Percentiles rank a stretch among this genome's conserved stretches.
Conservation (phyloP, 306 rosid species). For the Castanospermum australe region DNA sequence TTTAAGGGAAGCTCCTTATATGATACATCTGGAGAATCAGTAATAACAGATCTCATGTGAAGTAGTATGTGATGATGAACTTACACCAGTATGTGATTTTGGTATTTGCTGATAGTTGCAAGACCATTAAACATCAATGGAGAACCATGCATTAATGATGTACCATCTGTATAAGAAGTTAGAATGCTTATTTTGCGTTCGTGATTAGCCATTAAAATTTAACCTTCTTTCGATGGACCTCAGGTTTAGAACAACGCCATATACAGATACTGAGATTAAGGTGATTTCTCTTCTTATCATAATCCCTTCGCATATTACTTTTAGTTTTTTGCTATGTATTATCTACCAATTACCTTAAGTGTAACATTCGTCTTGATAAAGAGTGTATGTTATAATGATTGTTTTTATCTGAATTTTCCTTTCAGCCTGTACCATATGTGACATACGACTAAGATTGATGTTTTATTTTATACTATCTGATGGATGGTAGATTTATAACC, state of each 20-base stretch:
- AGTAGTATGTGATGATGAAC: background rate
- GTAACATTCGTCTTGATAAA: background rate
- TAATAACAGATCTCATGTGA: background rate
- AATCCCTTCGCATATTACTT: background rate
- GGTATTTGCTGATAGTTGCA: slow-evolving; percentile 13
- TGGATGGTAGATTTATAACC: background rate
- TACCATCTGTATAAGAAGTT: slow-evolving; percentile 13
- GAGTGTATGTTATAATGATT: background rate
- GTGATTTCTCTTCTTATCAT: slow-evolving; percentile 35
- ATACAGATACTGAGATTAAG: slow-evolving; percentile 88
- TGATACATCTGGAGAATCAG: background rate
- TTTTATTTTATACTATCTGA: slow-evolving; percentile 5
- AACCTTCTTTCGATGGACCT: slow-evolving; percentile 24
- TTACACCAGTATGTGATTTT: background rate
- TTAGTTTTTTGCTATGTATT: background rate
- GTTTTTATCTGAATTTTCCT: slow-evolving; percentile 10
- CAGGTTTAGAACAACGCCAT: slow-evolving; percentile 80
- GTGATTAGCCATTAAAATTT: slow-evolving; percentile 4
- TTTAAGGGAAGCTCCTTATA: background rate
- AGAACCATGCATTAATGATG: slow-evolving; percentile 15
- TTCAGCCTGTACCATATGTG: background rate
- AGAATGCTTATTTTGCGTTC: slow-evolving; percentile 17
- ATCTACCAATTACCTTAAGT: background rate
- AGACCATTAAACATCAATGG: background rate
- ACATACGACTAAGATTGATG: background rate